Conservation (phyloP, 169 alveolate species). For the Amoebophrya sp. region DNA sequence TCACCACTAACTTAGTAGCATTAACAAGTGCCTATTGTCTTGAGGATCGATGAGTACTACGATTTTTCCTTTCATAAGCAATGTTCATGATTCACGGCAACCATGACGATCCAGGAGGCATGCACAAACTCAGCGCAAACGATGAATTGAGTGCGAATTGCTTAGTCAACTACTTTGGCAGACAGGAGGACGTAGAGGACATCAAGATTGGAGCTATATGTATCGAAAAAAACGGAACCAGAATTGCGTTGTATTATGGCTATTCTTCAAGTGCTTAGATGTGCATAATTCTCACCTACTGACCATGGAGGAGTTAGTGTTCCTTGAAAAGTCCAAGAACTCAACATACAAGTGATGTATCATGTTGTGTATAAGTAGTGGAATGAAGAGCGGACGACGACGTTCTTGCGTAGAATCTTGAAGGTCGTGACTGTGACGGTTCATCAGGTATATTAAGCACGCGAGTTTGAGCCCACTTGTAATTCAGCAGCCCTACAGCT, state of each 20-base stretch:
- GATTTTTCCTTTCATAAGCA: slow-evolving; percentile 60
- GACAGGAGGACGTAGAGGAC: slow-evolving; percentile 66
- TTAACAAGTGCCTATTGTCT: too few relatives aligned
- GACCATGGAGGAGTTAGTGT: not conserved
- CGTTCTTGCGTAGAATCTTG: not conserved
- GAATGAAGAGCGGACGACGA: not conserved
- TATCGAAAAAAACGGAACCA: slow-evolving; percentile 73
- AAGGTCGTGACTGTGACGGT: not conserved
- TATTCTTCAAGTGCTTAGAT: not conserved
- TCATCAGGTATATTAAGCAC: not conserved
- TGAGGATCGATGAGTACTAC: too few relatives aligned
- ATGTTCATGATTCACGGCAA: slow-evolving; percentile 78
- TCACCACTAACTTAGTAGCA: too few relatives aligned
- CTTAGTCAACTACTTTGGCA: slow-evolving; percentile 72
- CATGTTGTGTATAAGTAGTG: not conserved
- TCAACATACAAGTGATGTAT: not conserved
- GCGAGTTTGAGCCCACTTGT: not conserved
- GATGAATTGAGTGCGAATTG: not conserved
- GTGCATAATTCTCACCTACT: not conserved
- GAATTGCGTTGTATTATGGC: slow-evolving; percentile 52
- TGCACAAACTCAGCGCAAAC: slow-evolving; percentile 23
- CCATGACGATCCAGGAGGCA: slow-evolving; percentile 77
- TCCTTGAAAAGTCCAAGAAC: not conserved
- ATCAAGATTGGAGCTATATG: slow-evolving; percentile 71
- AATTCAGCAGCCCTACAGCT: not conserved